A percentile compares a stretch with the other conserved stretches of the same genome.
Evolutionary conservation across 2,329 filamentous ascomycete genomes (phyloP).

Genomic region (Ascomycota sp.): DNA sequence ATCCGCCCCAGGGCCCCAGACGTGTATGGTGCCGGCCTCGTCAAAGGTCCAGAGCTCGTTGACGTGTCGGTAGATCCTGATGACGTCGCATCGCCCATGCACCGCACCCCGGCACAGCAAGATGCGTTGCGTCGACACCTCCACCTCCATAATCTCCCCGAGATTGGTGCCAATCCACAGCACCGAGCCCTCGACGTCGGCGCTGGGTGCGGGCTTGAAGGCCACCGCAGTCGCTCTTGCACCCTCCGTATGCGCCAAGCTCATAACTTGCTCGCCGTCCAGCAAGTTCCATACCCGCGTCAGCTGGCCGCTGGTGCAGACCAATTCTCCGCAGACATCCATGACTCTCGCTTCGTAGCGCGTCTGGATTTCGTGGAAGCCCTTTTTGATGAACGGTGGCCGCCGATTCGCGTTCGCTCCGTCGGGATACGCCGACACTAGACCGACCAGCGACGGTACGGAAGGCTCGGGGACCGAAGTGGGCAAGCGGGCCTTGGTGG

Average conservation of each 20-base stretch:
- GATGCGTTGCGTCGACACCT: conserved; percentile 52
- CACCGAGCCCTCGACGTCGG: conserved; percentile 58
- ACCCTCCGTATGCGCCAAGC: conserved; percentile 62
- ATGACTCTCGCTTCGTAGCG: conserved; percentile 74
- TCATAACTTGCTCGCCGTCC: conserved; percentile 64
- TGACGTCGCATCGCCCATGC: conserved; percentile 58
- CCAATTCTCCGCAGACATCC: conserved; percentile 68
- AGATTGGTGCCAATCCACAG: conserved; percentile 79
- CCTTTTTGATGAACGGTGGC: conserved; percentile 50
- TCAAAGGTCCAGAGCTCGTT: conserved; percentile 90
- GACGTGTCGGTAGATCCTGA: conserved; percentile 65
- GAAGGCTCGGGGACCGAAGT: conserved; percentile 16
- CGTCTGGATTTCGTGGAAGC: conserved; percentile 53
- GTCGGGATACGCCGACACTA: conserved; percentile 54
- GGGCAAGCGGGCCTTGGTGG: neutral
- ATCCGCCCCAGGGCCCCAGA: conserved; percentile 60
- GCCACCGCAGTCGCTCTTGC: conserved; percentile 58
- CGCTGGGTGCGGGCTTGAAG: conserved; percentile 62
- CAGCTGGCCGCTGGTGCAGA: conserved; percentile 68
- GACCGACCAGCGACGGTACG: conserved; percentile 9
- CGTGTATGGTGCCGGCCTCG: conserved; percentile 62
- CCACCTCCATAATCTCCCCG: conserved; percentile 76
- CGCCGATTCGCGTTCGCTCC: conserved; percentile 64
- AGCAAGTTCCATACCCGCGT: conserved; percentile 74
- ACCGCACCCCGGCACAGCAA: conserved; percentile 44